Evolutionary conservation across 257 asterid genomes (phyloP), one percentile per base, ranked within the genome.

Genomic region (Craterostigma plantagineum): DNA sequence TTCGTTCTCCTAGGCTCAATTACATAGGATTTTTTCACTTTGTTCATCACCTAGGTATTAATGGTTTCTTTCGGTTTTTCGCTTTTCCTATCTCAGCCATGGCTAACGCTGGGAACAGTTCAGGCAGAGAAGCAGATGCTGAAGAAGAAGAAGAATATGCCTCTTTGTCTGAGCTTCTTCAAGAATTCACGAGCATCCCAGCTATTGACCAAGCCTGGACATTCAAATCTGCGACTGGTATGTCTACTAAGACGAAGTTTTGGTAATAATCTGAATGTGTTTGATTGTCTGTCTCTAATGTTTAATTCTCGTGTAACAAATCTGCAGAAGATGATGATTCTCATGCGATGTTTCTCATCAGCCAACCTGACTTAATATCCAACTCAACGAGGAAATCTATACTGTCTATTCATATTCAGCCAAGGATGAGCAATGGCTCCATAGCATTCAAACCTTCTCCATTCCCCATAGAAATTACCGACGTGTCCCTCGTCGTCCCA

Each of bases 141-240:
- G n/a, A n/a, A n/a, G n/a, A n/a, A n/a, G n/a, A n/a, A 54, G 84
- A 75, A 62, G 93, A 81, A 49, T 76, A 63, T 53, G 56, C 68
- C 45, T 54, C 74, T 52, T 38, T 62, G 30, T 78, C 90, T 36
- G 61, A 68, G 57, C 49, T 81, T 49, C 90, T 81, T 47, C 73
- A 73, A 46, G 75, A 78, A 49, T 81, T 81, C 61, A 51, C 65
- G 11, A 68, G 69, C 50, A 76, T 81, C 18, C 61, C 90, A 45
- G 58, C 80, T 53, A 62, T 81, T 56, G 94, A 86, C 50, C 81
- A 71, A 63, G 94, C 97, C 38, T 86, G 94, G 97, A 64, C 92
- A 47, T 67, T 81, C 61, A 63, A 56, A 42, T 63, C 91, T 35
- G 58, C 62, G 23, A 61, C 52, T 23, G 92, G 92, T 81, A 60